phyloP scores from a whole-genome alignment of 2,329 filamentous ascomycete species.

The Blastomyces emzantsi region DNA sequence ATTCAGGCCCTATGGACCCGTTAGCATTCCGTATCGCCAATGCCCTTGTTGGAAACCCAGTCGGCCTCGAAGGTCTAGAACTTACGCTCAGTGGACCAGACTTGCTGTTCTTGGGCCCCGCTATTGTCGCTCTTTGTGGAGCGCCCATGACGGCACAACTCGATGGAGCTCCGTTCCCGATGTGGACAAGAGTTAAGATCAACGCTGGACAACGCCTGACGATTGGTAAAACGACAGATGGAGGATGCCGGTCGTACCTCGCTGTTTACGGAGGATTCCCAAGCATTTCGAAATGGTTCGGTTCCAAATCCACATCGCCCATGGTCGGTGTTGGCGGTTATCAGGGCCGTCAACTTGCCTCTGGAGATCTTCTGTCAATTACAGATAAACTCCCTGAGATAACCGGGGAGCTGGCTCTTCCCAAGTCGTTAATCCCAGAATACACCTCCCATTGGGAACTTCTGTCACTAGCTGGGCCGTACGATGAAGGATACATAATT shows the following conservation, averaged over 20 bases:
- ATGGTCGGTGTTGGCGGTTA: constrained; percentile 51
- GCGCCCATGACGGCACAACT: constrained; percentile 45
- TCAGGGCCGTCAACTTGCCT: constrained; percentile 48
- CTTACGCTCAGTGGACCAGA: constrained; percentile 54
- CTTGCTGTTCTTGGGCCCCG: constrained; percentile 46
- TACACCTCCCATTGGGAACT: constrained; percentile 47
- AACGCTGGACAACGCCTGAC: constrained; percentile 45
- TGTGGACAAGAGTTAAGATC: constrained; percentile 49
- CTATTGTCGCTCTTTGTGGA: constrained; percentile 50
- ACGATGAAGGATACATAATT: constrained; percentile 46
- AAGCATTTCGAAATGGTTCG: constrained; percentile 48
- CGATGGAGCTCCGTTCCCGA: constrained; percentile 41
- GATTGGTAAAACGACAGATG: constrained; percentile 45
- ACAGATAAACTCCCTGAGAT: constrained; percentile 30
- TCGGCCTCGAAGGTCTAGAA: constrained; percentile 47
- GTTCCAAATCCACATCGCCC: constrained; percentile 51
- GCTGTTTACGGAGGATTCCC: constrained; percentile 49
- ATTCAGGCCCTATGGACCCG: constrained; percentile 54
- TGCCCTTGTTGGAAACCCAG: constrained; percentile 48
- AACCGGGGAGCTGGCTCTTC: constrained; percentile 31
- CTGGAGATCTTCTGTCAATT: constrained; percentile 46
- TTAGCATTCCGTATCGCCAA: constrained; percentile 52
- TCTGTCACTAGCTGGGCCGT: constrained; percentile 47
- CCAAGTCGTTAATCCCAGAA: constrained; percentile 39
- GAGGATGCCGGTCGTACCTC: constrained; percentile 51